A percentile compares a stretch with the other conserved stretches of the same genome.
phyloP scores from a whole-genome alignment of 148 eudicot genomes.

The Beta vulgaris region DNA sequence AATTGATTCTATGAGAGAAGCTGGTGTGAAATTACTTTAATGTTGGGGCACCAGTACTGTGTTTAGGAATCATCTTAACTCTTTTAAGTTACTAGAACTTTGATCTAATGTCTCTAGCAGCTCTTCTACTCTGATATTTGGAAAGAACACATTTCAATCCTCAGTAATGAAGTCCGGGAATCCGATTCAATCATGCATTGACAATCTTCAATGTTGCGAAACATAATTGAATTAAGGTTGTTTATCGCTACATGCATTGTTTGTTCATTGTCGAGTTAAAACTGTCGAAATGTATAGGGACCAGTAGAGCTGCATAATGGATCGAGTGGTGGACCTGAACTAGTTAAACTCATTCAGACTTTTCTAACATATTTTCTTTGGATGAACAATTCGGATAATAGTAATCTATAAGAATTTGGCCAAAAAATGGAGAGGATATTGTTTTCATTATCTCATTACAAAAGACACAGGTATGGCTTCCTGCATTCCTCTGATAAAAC shows the following conservation, averaged over 20 bases:
- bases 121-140: background rate
- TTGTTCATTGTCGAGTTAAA: constrained; percentile 1
- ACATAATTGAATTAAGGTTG: background rate
- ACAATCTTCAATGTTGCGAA: background rate
- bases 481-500: background rate
- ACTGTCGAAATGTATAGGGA: too few species aligned
- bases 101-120: background rate
- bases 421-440: background rate
- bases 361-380: too few species aligned
- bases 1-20: constrained; percentile 61
- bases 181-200: background rate
- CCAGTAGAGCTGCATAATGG: too few species aligned
- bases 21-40: constrained; percentile 71
- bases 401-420: background rate
- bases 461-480: background rate
- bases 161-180: background rate
- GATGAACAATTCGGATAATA: too few species aligned
- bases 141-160: background rate
- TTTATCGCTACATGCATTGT: background rate
- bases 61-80: too few species aligned
- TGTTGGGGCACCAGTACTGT: background rate
- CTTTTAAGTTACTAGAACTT: background rate
- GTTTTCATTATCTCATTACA: background rate
- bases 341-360: too few species aligned
- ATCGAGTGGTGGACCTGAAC: too few species aligned